Conservation (phyloP, 768 basidiomycete genomes). For the Russula earlei region DNA sequence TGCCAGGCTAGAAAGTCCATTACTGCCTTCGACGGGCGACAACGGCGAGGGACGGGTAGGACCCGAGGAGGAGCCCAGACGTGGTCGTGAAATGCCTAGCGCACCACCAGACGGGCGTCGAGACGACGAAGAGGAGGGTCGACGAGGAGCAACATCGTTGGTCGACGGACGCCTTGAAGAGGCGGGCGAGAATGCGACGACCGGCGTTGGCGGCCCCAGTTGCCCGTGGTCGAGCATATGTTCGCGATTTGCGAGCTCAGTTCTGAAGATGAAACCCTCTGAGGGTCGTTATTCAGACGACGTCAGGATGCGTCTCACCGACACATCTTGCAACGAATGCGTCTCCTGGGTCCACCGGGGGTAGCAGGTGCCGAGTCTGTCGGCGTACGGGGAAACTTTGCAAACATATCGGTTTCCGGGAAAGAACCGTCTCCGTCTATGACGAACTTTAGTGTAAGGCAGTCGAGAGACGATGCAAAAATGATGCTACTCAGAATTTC, state of each 20-base stretch:
- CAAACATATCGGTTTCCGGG: conserved; percentile 64
- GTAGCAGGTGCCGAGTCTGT: conserved; percentile 52
- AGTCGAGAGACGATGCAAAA: neutral
- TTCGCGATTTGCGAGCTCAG: conserved; percentile 81
- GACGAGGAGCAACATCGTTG: conserved; percentile 8
- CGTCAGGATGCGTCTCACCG: conserved; percentile 37
- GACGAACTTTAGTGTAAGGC: conserved; percentile 6
- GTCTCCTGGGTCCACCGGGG: conserved; percentile 46
- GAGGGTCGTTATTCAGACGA: neutral
- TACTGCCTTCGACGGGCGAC: conserved; percentile 8
- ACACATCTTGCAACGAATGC: conserved; percentile 91
- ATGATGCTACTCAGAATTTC: conserved; percentile 66
- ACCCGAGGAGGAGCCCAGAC: conserved; percentile 11
- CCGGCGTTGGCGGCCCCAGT: conserved; percentile 57
- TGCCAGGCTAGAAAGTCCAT: conserved; percentile 9
- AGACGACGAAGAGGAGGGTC: conserved; percentile 10
- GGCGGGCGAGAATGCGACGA: conserved; percentile 36
- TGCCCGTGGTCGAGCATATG: conserved; percentile 91
- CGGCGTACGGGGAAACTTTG: conserved; percentile 59
- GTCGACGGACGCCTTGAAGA: conserved; percentile 34
- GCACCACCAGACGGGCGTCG: conserved; percentile 17
- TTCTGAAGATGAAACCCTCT: conserved; percentile 32
- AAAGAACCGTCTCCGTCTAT: conserved; percentile 67
- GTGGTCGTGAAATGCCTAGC: conserved; percentile 7
- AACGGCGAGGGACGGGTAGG: conserved; percentile 2